Evolutionary conservation across 371 early-diverging fungal genomes (phyloP).

Genomic region (Mucor sp.): DNA sequence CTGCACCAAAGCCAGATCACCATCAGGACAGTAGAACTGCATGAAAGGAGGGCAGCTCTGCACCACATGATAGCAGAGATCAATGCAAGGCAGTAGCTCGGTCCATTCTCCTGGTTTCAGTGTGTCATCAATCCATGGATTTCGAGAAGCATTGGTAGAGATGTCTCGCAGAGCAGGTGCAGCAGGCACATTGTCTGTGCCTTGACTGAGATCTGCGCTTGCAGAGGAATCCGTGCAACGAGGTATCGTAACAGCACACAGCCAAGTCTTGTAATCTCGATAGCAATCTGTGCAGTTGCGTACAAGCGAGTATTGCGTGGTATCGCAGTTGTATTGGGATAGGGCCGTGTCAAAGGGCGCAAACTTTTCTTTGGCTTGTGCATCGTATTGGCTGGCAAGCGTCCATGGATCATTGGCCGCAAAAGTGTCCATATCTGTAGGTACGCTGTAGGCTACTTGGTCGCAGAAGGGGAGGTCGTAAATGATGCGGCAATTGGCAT

Average conservation of each 20-base stretch:
- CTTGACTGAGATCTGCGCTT: conserved; percentile 9
- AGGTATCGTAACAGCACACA: conserved; percentile 66
- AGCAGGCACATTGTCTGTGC: conserved; percentile 22
- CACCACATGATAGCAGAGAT: conserved; percentile 66
- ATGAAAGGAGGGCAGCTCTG: conserved; percentile 69
- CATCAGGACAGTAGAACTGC: conserved; percentile 60
- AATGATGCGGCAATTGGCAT: conserved; percentile 56
- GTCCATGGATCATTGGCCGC: conserved; percentile 16
- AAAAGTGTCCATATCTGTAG: conserved; percentile 22
- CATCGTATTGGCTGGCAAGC: conserved; percentile 47
- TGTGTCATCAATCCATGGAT: conserved; percentile 44
- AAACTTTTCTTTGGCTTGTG: conserved; percentile 42
- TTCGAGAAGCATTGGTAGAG: conserved; percentile 39
- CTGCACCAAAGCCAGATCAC: conserved; percentile 47
- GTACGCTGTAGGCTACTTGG: conserved; percentile 65
- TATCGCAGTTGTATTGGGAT: conserved; percentile 60
- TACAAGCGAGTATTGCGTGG: conserved; percentile 62
- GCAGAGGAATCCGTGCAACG: conserved; percentile 54
- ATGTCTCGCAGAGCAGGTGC: conserved; percentile 34
- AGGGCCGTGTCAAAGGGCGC: conserved; percentile 55
- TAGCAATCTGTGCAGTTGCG: conserved; percentile 66
- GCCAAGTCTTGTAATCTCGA: conserved; percentile 65
- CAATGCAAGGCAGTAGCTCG: conserved; percentile 65
- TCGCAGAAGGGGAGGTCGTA: conserved; percentile 59
- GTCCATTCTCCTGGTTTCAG: conserved; percentile 52